Conservation (phyloP, 2,329 filamentous ascomycete genomes). For the Dactylellina cionopaga region DNA sequence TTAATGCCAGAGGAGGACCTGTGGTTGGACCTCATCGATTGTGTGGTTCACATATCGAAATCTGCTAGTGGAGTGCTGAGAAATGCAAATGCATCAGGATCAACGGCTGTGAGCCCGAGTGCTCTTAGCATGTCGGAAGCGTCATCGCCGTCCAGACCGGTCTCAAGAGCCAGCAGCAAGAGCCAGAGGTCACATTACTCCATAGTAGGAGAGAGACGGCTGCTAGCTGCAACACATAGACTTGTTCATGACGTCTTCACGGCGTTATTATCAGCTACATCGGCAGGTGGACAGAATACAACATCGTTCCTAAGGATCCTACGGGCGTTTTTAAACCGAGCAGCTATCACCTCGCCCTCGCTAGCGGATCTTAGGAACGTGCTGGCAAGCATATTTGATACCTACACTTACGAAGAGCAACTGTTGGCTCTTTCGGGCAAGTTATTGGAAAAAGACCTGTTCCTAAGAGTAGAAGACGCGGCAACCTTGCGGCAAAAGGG, state of each 20-base stretch:
- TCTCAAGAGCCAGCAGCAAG: constrained; percentile 62
- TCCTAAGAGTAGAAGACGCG: constrained; percentile 80
- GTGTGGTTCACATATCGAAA: constrained; percentile 68
- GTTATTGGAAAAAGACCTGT: constrained; percentile 87
- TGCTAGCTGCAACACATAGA: constrained; percentile 75
- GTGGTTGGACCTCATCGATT: constrained; percentile 74
- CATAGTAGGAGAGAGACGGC: constrained; percentile 63
- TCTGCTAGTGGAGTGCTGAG: constrained; percentile 56
- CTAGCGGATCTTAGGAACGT: constrained; percentile 86
- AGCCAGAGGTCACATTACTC: constrained; percentile 48
- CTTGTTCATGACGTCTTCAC: constrained; percentile 92
- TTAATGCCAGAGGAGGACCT: constrained; percentile 69
- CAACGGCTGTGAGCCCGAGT: constrained; percentile 34
- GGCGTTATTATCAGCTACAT: constrained; percentile 80
- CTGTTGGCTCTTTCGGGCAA: constrained; percentile 85
- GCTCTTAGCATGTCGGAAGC: constrained; percentile 19
- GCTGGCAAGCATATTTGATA: constrained; percentile 87
- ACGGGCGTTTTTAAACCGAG: constrained; percentile 84
- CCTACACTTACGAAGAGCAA: constrained; percentile 93
- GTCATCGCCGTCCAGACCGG: constrained; percentile 39
- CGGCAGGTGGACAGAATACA: constrained; percentile 61
- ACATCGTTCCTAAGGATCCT: constrained; percentile 85
- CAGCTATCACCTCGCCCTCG: constrained; percentile 82
- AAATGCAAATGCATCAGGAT: constrained; percentile 38
- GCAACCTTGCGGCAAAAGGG: constrained; percentile 80